Evolutionary conservation across 495 filamentous ascomycete species (phyloP).

Genomic region (Daldinia decipiens): DNA sequence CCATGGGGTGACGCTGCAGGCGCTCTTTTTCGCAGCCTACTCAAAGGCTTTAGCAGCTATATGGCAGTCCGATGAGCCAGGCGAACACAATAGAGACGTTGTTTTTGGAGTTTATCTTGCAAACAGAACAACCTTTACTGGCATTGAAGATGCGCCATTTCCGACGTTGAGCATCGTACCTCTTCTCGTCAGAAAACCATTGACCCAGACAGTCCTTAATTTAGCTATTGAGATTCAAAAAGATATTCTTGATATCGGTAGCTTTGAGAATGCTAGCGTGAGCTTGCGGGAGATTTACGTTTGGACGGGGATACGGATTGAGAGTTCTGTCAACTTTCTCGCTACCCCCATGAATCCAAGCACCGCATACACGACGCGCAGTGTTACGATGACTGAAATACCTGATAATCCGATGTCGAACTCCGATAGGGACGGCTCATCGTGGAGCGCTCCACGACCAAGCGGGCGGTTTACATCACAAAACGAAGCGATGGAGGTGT

Average conservation of each 20-base stretch:
- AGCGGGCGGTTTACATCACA: conserved; percentile 16
- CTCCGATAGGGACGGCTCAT: conserved; percentile 2
- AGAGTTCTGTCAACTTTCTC: conserved; percentile 68
- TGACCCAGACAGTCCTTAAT: conserved; percentile 7
- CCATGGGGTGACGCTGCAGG: conserved; percentile 53
- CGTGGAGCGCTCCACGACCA: conserved; percentile 13
- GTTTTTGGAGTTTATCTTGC: conserved; percentile 60
- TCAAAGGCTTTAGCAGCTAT: conserved; percentile 40
- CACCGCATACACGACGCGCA: conserved; percentile 15
- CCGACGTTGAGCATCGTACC: conserved; percentile 58
- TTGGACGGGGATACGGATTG: conserved; percentile 59
- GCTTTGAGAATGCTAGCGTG: conserved; percentile 47
- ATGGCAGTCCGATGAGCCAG: not conserved
- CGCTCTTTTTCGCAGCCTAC: conserved; percentile 57
- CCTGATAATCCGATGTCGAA: not conserved
- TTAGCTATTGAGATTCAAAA: conserved; percentile 52
- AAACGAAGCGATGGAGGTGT: conserved; percentile 47
- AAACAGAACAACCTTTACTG: conserved; percentile 48
- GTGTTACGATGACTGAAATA: conserved; percentile 36
- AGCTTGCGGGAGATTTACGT: conserved; percentile 61
- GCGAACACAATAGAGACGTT: conserved; percentile 28
- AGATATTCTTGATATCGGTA: conserved; percentile 54
- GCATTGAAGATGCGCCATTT: conserved; percentile 37
- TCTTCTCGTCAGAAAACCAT: conserved; percentile 43
- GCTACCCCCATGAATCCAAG: conserved; percentile 43